Evolutionary conservation across 352 stramenopile species (phyloP), one percentile per base, ranked within the genome.

Genomic region (Pythium aphanidermatum): DNA sequence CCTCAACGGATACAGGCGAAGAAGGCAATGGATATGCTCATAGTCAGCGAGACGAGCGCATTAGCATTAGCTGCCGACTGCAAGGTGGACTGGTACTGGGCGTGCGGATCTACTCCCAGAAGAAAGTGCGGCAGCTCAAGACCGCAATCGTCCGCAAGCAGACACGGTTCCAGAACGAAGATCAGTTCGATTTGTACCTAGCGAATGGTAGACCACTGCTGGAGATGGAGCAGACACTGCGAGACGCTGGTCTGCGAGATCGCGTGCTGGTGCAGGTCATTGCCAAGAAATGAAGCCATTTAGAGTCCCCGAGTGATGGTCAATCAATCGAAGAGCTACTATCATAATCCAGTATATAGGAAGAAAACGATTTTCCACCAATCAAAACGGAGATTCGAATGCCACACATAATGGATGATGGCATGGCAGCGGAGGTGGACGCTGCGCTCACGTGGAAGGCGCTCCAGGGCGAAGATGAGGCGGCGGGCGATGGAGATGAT

Each of bases 41-140:
- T n/a, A n/a, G n/a, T 0, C 43, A 44, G 13, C 20, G 33, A 4
- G 49, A 61, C 21, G 46, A 63, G 9, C 47, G 52, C 23, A 63
- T 86, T 42, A 48, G 47, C 11, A 55, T 87, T 35, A 77, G 66
- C 51, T 85, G 68, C 24, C 72, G 70, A 0, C 55, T 86, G 21
- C 73, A 67, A 5, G 76, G 74, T 5, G 76, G 74, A 0, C 60
- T 79, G 46, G 58, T 86, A 20, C 46, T 83, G 17, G 60, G 58
- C 1, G 40, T 65, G 0, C 57, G 48, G 17, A 46, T 80, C 13
- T 79, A 74, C 42, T 63, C 69, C 2, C 51, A 56, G 16, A 70
- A 71, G 38, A 65, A 60, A 24, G 24, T 84, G n/a, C 58, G 68
- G 16, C 64, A 80, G 26, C 71, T 86, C 51, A 86, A 86, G 52